Evolutionary conservation across 2,329 filamentous ascomycete species (phyloP), one percentile per base, ranked within the genome.

Genomic region (Colletotrichum liaoningense): DNA sequence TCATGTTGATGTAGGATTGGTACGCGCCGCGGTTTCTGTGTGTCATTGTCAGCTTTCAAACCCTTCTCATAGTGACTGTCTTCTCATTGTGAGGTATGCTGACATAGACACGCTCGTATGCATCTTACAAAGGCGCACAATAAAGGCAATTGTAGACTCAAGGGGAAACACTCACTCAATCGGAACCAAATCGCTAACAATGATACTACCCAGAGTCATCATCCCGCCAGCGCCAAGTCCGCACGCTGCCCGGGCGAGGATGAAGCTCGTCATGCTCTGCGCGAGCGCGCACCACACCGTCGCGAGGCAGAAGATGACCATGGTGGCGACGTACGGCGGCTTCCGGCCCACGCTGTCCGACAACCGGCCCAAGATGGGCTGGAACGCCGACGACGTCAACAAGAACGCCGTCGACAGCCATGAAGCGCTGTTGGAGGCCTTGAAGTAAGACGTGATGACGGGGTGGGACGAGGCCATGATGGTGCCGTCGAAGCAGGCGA

Each of bases 351-450:
- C 83, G 0, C 92, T 91, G 81, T 96, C 94, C 1, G 93, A 95
- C 1, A 95, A 80, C 2, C 94, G 88, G 3, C 93, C 94, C 75
- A 94, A 89, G 1, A 96, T 83, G 0, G 94, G 93, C 81, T 95
- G 92, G 70, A 94, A 92, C 28, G 92, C 90, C 1, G 93, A 95
- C 4, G 91, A 93, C 0, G 94, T 95, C 49, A 97, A 86, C 46
- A 96, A 83, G 76, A 95, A 96, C 0, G 93, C 90, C 0, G 94
- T 96, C 1, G 93, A 95, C 5, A 96, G 86, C 94, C 94, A 97
- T 2, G 93, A 95, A 3, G 94, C 94, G 59, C 91, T 91, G 80
- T 96, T 95, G 38, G 93, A 93, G 62, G 93, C 89, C 74, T 91
- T 85, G 81, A 96, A 96, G 80, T 95, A 91, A 0, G 93, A 95